Conservation (phyloP, 2,329 filamentous ascomycete species). For the Ophiostoma australiae region DNA sequence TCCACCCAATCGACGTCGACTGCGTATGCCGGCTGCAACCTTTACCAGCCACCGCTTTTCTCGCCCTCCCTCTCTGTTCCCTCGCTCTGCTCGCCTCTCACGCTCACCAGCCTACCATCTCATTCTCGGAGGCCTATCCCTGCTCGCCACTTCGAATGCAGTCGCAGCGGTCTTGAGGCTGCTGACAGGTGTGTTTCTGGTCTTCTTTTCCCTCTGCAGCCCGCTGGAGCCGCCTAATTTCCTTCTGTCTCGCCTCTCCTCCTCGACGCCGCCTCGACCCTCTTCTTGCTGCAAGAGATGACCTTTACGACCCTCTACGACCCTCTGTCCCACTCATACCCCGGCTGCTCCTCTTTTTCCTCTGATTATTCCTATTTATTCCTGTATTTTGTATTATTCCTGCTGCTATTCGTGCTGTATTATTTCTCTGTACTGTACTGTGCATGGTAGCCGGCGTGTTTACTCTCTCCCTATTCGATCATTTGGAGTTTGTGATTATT, state of each 20-base stretch:
- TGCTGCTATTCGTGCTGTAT: background rate
- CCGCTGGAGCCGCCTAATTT: conserved; percentile 1
- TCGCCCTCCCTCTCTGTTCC: background rate
- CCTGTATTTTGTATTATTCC: background rate
- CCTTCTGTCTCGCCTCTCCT: background rate
- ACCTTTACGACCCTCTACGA: background rate
- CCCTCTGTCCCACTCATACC: background rate
- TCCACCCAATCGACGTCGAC: background rate
- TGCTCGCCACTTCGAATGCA: background rate
- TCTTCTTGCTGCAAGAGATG: background rate
- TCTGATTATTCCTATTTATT: background rate
- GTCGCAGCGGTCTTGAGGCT: background rate
- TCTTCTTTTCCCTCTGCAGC: background rate
- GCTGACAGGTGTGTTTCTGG: background rate
- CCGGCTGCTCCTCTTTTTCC: background rate
- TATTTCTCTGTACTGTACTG: too few relatives aligned
- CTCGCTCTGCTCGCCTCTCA: background rate
- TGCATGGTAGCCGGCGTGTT: background rate
- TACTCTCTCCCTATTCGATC: conserved; percentile 2
- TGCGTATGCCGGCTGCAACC: conserved; percentile 4
- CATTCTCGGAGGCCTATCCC: background rate
- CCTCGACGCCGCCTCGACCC: background rate
- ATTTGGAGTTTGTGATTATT: background rate
- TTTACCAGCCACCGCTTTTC: conserved; percentile 25
- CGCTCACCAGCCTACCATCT: background rate